Percentiles rank a stretch among this genome's conserved stretches.
phyloP scores from a whole-genome alignment of 2,329 filamentous ascomycete species.

The Epichloe gansuensis region DNA sequence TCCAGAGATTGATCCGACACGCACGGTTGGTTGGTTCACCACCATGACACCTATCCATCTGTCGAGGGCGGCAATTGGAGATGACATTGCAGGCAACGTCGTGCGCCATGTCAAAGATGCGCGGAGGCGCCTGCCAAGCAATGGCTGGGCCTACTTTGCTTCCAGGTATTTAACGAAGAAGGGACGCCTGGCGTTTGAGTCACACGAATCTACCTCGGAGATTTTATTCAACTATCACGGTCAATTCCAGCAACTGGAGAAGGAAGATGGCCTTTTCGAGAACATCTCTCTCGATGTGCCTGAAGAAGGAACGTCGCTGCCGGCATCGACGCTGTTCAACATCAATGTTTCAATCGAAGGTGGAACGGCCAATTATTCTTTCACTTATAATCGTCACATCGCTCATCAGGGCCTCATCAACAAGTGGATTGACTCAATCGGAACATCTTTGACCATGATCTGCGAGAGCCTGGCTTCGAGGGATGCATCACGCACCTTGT shows the following conservation, averaged over 20 bases:
- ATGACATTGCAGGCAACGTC: not conserved
- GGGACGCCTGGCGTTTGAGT: not conserved
- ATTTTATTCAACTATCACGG: constrained; percentile 7
- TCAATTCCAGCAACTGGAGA: constrained; percentile 8
- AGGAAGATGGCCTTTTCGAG: constrained; percentile 9
- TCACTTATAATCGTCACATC: not conserved
- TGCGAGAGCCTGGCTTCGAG: too few species aligned
- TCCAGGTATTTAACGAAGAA: not conserved
- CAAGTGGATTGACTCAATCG: not conserved
- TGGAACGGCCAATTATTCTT: not conserved
- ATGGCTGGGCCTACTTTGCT: constrained; percentile 4
- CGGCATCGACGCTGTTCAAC: constrained; percentile 1
- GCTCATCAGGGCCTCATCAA: not conserved
- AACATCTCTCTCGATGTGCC: constrained; percentile 5
- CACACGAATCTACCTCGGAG: constrained; percentile 2
- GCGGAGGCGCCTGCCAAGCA: not conserved
- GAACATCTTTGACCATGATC: not conserved
- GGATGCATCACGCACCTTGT: not conserved
- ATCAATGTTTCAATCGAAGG: not conserved
- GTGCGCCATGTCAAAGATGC: not conserved
- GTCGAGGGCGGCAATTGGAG: not conserved
- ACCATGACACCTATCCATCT: constrained; percentile 17
- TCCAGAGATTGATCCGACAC: constrained; percentile 15
- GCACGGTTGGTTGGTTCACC: constrained; percentile 27
- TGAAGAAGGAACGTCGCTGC: not conserved